These are phyloP conservation scores for Hyaloperonospora arabidopsidis DNA, from an alignment of 352 stramenopile species.

Conservation along the genomic window DNA sequence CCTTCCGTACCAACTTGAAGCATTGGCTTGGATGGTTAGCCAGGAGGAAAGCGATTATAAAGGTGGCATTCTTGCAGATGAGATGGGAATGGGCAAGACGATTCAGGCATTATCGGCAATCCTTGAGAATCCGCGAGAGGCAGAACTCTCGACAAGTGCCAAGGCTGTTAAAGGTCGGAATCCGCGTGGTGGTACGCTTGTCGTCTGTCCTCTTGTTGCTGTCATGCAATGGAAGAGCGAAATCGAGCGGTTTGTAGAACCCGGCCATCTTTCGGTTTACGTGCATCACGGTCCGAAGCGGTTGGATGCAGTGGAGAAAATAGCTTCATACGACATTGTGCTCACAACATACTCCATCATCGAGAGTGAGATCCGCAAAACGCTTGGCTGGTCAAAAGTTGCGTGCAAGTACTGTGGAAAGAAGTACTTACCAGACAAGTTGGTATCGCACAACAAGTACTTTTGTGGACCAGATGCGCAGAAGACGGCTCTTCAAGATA, in stretches of 20 bases:
- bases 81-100: slow-evolving; percentile 98
- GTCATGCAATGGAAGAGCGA: slow-evolving; percentile 91
- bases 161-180: slow-evolving; percentile 12
- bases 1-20: slow-evolving; percentile 98
- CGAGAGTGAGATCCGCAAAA: slow-evolving; percentile 86
- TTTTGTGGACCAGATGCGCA: slow-evolving; percentile 96
- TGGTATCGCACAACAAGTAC: slow-evolving; percentile 93
- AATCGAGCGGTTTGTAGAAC: slow-evolving; percentile 90
- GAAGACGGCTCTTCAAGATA: slow-evolving; percentile 89
- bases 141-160: slow-evolving; percentile 7
- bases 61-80: slow-evolving; percentile 95
- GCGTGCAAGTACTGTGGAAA: slow-evolving; percentile 94
- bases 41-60: slow-evolving; percentile 89
- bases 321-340: slow-evolving; percentile 95
- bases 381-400: slow-evolving; percentile 62
- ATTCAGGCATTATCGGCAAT: slow-evolving; percentile 96
- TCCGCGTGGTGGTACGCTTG: slow-evolving; percentile 84
- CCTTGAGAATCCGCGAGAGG: slow-evolving; percentile 80
- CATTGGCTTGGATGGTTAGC: slow-evolving; percentile 89
- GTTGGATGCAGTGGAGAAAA: slow-evolving; percentile 47
- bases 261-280: slow-evolving; percentile 87
- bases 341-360: slow-evolving; percentile 98
- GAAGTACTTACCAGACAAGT: slow-evolving; percentile 89
- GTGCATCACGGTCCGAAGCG: slow-evolving; percentile 94
- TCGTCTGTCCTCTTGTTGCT: slow-evolving; percentile 95